Base-by-base conservation (phyloP, 2,329 filamentous ascomycete genomes). In the Fusarium metavorans region DNA sequence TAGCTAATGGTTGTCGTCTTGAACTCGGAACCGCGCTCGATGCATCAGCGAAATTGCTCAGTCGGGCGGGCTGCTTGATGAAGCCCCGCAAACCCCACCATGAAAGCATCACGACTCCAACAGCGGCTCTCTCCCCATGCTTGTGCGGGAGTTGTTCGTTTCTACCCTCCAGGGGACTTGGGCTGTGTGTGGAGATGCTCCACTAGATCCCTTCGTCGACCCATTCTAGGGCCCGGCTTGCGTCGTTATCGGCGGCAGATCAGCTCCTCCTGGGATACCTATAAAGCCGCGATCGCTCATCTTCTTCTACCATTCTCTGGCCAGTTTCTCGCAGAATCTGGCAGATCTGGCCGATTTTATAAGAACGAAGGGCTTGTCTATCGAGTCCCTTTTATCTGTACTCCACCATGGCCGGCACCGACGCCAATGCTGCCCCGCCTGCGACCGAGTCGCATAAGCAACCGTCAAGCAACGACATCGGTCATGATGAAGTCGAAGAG, bases 401-500 rank as follows among this genome's bases (percentile, higher is more conserved):
- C 30, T 39, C n/a, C 32, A 59, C 35, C 23, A 71, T 73, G 71
- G 27, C 50, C 11, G 32, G 48, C 23, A 3, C 4, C 23, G 39
- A 54, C 48, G 13, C 13, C 8, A 37, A 34, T n/a, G 70, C 56
- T 13, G 48, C 59, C 13, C 57, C 70, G 10, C 48, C 54, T 56
- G 67, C 52, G 43, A 54, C 62, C 34, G 35, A 54, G 20, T 25
- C 34, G 14, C 27, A 35, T 43, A 62, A 50, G 43, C 59, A 50
- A 6, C 20, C n/a, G 3, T 35, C 54, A 16, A 58, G 32, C 16
- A 25, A 25, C 30, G 27, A 27, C 32, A 35, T 34, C 23, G 50
- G 25, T n/a, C 70, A 37, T 13, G 39, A 62, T 25, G 56, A 70
- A 18, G 41, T 50, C 35, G 66, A 66, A 20, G 60, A 34, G 43